Evolutionary conservation across 148 eudicot species (phyloP), one percentile per base, ranked within the genome.

Genomic region (Amaranthus hypochondriacus): DNA sequence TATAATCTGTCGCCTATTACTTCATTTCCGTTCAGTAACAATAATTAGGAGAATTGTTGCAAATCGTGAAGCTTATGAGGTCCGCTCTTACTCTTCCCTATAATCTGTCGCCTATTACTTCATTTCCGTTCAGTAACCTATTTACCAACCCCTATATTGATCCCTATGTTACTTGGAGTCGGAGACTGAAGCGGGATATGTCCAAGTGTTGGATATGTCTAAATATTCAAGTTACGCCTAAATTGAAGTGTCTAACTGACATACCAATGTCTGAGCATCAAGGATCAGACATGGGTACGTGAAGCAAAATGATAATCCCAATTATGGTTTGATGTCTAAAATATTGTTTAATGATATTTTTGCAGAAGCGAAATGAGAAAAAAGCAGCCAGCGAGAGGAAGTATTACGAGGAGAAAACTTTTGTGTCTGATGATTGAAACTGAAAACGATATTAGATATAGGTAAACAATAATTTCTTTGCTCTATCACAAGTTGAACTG

Each of bases 41-140:
- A 95, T 95, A 10, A 95, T 95, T 56, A 88, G 51, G 84, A 90
- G 99, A 79, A 95, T 95, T 52, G 96, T 95, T 56, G 83, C 99
- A 56, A 95, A 95, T 77, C 96, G 92, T 52, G 99, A 95, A 75
- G 96, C 99, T 51, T 95, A 88, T 80, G 97, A 90, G 97, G 99
- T 92, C 13, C 70, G 65, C 48, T n/a, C 9, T 65, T 57, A 28
- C 15, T 58, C 48, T 72, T 10, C n/a, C 70, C 9, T 5, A 0
- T 56, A 50, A 44, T 47, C 5, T 49, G 0, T 60, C 48, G 2
- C 12, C 58, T 48, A 47, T 11, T 57, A 21, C 46, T 39, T 6
- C 60, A n/a, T n/a, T n/a, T n/a, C n/a, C n/a, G n/a, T n/a, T n/a
- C n/a, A n/a, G n/a, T n/a, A n/a, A 95, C 99, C n/a, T n/a, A 42